Evolutionary conservation across 139 green algal genomes (phyloP), one percentile per base, ranked within the genome.

Genomic region (Chlamydomonas sp.): DNA sequence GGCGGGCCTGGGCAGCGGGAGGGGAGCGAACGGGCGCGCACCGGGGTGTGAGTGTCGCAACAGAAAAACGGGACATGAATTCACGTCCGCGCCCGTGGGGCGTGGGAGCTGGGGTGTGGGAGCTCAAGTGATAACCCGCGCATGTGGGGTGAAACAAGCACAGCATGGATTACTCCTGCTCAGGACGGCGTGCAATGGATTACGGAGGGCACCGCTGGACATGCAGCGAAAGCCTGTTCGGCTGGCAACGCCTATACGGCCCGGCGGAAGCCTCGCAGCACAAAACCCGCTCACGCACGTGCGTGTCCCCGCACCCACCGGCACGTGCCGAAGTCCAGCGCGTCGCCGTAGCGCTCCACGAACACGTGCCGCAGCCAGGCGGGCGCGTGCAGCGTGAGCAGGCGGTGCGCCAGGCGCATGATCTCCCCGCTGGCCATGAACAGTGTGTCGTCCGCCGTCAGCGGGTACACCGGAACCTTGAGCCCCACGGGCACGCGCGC

Each of bases 391-490:
- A 75, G 31, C 62, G 64, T 59, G 5, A 87, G 83, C 61, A 49
- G 18, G 10, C 83, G 73, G 63, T 87, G 83, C 72, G 83, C 83
- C 49, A 87, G 63, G 16, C 83, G 83, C 83, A 87, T 87, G 59
- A 87, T 72, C 31, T 87, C 83, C 15, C 83, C 73, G 62, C 72
- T 81, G 72, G 73, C 75, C 62, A 81, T 75, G 71, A 81, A 87
- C 5, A 80, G 63, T 14, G 83, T 87, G 83, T 87, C 83, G 63
- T 80, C 83, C 5, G 83, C 72, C 8, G 83, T 60, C 62, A 87
- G 83, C 3, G 83, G 83, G 74, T 87, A 87, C 15, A 87, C 73
- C 1, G 83, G 83, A 10, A 87, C 83, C 83, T 87, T 87, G 83
- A 87, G 83, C 7, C 83, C 83, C 73, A 87, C 83, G 1, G 83